Evolutionary conservation across 2,329 filamentous ascomycete species (phyloP).

Genomic region (Pseudogymnoascus sp.): DNA sequence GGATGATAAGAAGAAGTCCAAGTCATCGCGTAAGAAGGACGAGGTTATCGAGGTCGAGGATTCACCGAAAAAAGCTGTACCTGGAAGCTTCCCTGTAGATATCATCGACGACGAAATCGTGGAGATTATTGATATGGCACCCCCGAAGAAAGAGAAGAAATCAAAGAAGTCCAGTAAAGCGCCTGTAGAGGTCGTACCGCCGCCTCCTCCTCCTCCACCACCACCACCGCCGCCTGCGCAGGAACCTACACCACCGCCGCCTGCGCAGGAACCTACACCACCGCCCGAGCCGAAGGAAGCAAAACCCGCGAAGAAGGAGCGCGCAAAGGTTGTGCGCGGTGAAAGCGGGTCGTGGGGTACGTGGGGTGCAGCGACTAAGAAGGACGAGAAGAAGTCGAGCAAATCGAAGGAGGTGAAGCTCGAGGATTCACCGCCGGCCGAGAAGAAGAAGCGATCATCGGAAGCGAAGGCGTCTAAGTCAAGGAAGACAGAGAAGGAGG

Average conservation of each 20-base stretch:
- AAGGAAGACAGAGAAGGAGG: conserved; percentile 52
- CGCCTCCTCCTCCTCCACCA: conserved; percentile 32
- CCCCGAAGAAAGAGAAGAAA: conserved; percentile 36
- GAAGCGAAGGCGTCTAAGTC: conserved; percentile 48
- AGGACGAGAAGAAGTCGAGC: conserved; percentile 28
- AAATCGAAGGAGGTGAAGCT: conserved; percentile 26
- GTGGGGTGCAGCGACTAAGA: conserved; percentile 25
- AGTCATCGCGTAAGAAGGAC: conserved; percentile 33
- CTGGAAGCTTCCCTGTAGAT: conserved; percentile 52
- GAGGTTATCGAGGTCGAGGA: conserved; percentile 30
- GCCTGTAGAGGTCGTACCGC: conserved; percentile 26
- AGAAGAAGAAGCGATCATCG: conserved; percentile 38
- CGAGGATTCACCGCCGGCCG: conserved; percentile 21
- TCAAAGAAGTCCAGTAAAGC: conserved; percentile 35
- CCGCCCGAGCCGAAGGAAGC: conserved; percentile 44
- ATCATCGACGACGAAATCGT: conserved; percentile 37
- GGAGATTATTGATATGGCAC: conserved; percentile 44
- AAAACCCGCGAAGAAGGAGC: conserved; percentile 62
- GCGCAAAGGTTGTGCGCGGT: conserved; percentile 67
- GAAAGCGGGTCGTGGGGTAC: conserved; percentile 55
- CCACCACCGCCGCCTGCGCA: conserved; percentile 38
- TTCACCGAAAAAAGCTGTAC: conserved; percentile 35
- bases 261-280: conserved; percentile 43
- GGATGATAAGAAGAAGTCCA: conserved; percentile 39
- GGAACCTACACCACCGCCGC: conserved; percentile 42